phyloP scores from a whole-genome alignment of 2,329 filamentous ascomycete species.

The Botrytis fragariae region DNA sequence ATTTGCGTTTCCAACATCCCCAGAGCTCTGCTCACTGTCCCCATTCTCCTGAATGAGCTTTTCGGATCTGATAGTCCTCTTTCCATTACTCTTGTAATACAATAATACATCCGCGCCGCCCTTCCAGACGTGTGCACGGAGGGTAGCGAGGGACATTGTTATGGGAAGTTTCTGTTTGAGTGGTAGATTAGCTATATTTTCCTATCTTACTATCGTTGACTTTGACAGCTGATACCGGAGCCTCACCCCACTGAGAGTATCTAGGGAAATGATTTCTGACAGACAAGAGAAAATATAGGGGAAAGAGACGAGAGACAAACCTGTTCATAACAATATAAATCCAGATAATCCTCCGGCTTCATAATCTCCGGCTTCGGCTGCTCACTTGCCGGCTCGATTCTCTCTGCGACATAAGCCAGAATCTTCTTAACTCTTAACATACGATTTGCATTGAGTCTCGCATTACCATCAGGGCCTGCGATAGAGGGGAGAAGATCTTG shows the following conservation, averaged over 20 bases:
- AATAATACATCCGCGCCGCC: slow-evolving; percentile 89
- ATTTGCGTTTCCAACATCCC: neutral
- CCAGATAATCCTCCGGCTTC: slow-evolving; percentile 87
- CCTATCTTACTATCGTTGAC: neutral
- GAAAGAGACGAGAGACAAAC: slow-evolving; percentile 48
- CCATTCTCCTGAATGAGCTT: slow-evolving; percentile 13
- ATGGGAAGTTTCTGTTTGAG: slow-evolving; percentile 54
- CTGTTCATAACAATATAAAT: slow-evolving; percentile 91
- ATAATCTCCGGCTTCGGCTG: slow-evolving; percentile 59
- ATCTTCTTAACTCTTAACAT: slow-evolving; percentile 98
- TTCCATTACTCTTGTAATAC: slow-evolving; percentile 89
- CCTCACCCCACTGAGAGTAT: neutral
- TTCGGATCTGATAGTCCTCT: slow-evolving; percentile 38
- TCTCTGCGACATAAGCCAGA: slow-evolving; percentile 83
- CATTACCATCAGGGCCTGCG: slow-evolving; percentile 72
- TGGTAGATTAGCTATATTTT: neutral
- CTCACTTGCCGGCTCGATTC: slow-evolving; percentile 71
- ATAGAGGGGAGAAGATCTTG: slow-evolving; percentile 73
- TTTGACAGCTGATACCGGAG: neutral
- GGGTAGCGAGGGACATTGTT: slow-evolving; percentile 89
- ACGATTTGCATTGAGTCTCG: slow-evolving; percentile 89
- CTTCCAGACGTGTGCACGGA: slow-evolving; percentile 91
- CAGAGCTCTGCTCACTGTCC: neutral
- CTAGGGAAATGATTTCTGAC: neutral
- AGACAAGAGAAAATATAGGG: neutral